These are phyloP conservation scores for Bipolaris oryzae DNA, from an alignment of 2,329 filamentous ascomycete species.

Conservation along the genomic window DNA sequence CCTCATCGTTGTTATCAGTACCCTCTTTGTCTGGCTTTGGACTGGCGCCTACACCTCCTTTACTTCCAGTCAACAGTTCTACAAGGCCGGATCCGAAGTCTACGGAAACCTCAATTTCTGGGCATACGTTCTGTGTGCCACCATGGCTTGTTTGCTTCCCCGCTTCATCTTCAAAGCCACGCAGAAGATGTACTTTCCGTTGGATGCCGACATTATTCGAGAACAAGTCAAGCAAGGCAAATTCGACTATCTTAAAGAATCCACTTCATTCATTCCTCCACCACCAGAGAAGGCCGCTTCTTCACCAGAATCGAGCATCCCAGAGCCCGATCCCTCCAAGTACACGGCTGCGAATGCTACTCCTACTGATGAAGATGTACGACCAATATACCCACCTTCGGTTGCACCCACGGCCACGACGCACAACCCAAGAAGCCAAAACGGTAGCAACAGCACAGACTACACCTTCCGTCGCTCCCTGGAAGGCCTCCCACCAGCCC, in stretches of 20 bases:
- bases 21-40: conserved; percentile 91
- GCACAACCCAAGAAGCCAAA: conserved; percentile 82
- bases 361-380: conserved; percentile 78
- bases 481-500: conserved; percentile 37
- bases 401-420: conserved; percentile 71
- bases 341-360: conserved; percentile 53
- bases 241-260: conserved; percentile 74
- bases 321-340: conserved; percentile 57
- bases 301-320: conserved; percentile 65
- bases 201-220: conserved; percentile 91
- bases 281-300: conserved; percentile 49
- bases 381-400: conserved; percentile 92
- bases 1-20: conserved; percentile 80
- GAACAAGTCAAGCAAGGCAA: conserved; percentile 86
- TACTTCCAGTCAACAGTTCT: conserved; percentile 67
- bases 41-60: conserved; percentile 82
- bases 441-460: conserved; percentile 92
- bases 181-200: conserved; percentile 93
- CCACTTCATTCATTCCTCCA: conserved; percentile 57
- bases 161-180: conserved; percentile 84
- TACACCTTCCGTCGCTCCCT: conserved; percentile 65
- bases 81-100: conserved; percentile 76
- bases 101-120: conserved; percentile 86
- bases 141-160: conserved; percentile 82
- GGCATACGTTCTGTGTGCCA: conserved; percentile 78